Conservation (phyloP, 1,284 basidiomycete genomes). For the Spongispora temasekensis region DNA sequence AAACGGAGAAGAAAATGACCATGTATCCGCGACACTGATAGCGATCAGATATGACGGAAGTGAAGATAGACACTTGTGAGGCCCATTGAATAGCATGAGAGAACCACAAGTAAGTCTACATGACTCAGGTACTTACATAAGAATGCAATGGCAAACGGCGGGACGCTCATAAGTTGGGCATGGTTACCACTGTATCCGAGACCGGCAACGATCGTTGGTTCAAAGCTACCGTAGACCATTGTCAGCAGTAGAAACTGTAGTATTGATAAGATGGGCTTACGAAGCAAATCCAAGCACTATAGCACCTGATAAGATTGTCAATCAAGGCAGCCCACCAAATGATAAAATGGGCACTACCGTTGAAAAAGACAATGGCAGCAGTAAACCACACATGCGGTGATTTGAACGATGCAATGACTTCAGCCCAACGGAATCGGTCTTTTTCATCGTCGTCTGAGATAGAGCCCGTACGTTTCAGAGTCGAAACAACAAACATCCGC, state of each 20-base stretch:
- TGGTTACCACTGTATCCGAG: constrained; percentile 46
- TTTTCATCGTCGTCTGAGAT: constrained; percentile 38
- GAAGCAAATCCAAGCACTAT: constrained; percentile 40
- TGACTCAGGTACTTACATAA: constrained; percentile 30
- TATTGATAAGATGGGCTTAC: constrained; percentile 12
- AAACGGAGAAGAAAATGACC: constrained; percentile 38
- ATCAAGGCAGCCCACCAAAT: not conserved
- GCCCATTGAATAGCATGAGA: not conserved
- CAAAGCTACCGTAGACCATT: constrained; percentile 41
- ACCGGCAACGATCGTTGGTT: constrained; percentile 51
- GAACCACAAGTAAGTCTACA: not conserved
- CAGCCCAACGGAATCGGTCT: constrained; percentile 40
- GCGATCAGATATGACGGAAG: constrained; percentile 44
- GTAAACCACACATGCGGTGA: constrained; percentile 38
- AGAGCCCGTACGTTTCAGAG: constrained; percentile 32
- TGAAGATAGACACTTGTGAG: constrained; percentile 40
- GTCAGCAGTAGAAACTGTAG: constrained; percentile 5
- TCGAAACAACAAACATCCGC: constrained; percentile 38
- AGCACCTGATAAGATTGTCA: constrained; percentile 36
- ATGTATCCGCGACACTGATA: constrained; percentile 47
- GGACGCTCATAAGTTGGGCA: constrained; percentile 53
- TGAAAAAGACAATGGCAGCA: constrained; percentile 29
- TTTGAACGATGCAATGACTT: constrained; percentile 37
- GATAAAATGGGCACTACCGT: constrained; percentile 18
- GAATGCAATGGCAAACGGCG: constrained; percentile 48